Evolutionary conservation across 2,329 filamentous ascomycete species (phyloP), one percentile per base, ranked within the genome.

Genomic region (Monosporascus cannonballus): DNA sequence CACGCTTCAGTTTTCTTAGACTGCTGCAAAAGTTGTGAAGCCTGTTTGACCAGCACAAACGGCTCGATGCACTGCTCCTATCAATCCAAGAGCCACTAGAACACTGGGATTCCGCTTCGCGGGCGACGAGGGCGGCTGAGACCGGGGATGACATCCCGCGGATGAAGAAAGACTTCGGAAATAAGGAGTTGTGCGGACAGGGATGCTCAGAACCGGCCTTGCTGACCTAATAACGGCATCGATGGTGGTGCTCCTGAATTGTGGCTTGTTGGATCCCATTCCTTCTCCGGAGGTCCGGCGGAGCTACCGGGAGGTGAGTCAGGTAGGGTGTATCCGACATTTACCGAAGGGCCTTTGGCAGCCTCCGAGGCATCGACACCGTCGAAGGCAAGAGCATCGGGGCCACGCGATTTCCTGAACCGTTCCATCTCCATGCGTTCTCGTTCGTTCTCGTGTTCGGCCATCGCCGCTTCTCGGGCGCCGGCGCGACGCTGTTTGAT

Each of bases 401-500:
- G 75, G 63, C 77, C 62, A 44, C 78, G 78, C 50, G 68, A 69
- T 56, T 71, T 73, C 52, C 72, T 69, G 69, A 78, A 77, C 14
- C 72, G 68, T 57, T 80, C 76, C 39, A 81, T 65, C 62, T 83
- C 80, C 3, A 74, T 56, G 39, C 75, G 76, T 58, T 83, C 79
- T 8, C 72, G 65, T 48, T 76, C 70, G 30, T 72, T 69, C 50
- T 70, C 69, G 52, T 74, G 68, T 36, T 71, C 71, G 17, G 75
- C 77, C 8, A 71, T 52, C 38, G 71, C 70, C 38, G 80, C 79
- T 63, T 85, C 82, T 22, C 61, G 63, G 20, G 72, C 71, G 14
- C 83, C 83, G 0, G 69, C 69, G 42, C 76, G 73, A 38, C 81
- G 76, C 65, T 84, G 79, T 42, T 73, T 73, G 62, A 81, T 69